Conservation (phyloP, 148 eudicot genomes). For the Nepenthes gracilis region DNA sequence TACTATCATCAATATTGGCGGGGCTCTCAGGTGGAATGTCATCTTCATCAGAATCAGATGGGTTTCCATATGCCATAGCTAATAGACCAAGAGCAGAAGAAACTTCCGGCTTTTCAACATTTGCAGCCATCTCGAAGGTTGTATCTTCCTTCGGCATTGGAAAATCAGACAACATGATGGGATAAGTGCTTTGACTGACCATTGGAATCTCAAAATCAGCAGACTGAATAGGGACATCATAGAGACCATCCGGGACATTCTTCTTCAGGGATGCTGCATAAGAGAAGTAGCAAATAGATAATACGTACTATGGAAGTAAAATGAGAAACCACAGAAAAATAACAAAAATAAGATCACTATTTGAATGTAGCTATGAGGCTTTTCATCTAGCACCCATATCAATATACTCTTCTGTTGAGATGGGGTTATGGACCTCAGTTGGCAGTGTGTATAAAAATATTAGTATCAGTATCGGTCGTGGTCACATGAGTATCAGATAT, state of each 20-base stretch:
- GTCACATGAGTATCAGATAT: no score
- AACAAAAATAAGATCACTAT: no score
- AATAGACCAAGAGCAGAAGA: conserved; percentile 82
- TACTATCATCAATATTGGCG: conserved; percentile 20
- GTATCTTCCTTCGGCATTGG: conserved; percentile 13
- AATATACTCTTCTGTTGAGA: no score
- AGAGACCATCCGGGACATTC: conserved; percentile 24
- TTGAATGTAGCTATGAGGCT: no score
- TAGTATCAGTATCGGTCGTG: no score
- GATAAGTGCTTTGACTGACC: conserved; percentile 10
- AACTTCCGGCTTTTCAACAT: conserved; percentile 18
- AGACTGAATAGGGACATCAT: conserved; percentile 34
- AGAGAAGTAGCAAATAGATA: not conserved
- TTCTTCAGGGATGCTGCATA: conserved; percentile 33
- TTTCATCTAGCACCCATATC: no score
- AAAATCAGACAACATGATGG: conserved; percentile 22
- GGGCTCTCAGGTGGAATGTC: conserved; percentile 29
- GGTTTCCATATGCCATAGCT: conserved; percentile 72
- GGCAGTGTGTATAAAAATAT: no score
- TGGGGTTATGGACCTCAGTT: no score
- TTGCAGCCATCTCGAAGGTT: conserved; percentile 10
- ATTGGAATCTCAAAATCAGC: conserved; percentile 16
- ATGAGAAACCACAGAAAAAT: not conserved
- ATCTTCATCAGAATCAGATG: conserved; percentile 81
- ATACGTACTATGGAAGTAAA: not conserved